Percentiles rank a stretch among this genome's conserved stretches.
phyloP scores from a whole-genome alignment of 176 grass and related monocot species.

The Juncus inflexus region DNA sequence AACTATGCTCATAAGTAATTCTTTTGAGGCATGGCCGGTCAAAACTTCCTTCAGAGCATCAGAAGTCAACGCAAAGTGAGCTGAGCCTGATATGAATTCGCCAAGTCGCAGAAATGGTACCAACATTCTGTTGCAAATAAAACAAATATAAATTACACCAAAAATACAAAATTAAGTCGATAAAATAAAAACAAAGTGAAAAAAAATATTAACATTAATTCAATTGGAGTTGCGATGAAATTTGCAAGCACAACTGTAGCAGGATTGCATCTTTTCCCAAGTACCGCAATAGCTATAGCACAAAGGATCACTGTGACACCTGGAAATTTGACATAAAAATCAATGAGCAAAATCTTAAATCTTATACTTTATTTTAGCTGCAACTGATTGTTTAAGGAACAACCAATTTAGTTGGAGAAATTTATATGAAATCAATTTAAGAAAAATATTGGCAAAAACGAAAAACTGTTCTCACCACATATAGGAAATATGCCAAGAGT shows the following conservation, averaged over 20 bases:
- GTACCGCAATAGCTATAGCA: conserved; percentile 59
- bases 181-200: background rate
- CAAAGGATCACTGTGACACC: conserved; percentile 90
- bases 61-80: conserved; percentile 62
- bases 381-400: background rate
- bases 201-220: conserved; percentile 56
- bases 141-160: conserved; percentile 21
- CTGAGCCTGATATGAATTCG: conserved; percentile 51
- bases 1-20: conserved; percentile 58
- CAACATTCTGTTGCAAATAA: conserved; percentile 44
- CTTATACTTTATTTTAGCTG: conserved; percentile 9
- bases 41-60: conserved; percentile 81
- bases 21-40: conserved; percentile 68
- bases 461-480: conserved; percentile 49
- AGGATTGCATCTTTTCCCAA: conserved; percentile 67
- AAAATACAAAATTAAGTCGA: conserved; percentile 4
- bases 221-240: conserved; percentile 76
- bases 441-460: background rate
- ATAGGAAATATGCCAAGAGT: conserved; percentile 83
- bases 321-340: conserved; percentile 2
- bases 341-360: conserved; percentile 5
- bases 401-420: background rate
- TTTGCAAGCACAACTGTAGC: conserved; percentile 77
- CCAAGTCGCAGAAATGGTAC: conserved; percentile 86
- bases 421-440: background rate